Base-by-base conservation (phyloP, 1,139 yeast species). In the Pichia sp. region DNA sequence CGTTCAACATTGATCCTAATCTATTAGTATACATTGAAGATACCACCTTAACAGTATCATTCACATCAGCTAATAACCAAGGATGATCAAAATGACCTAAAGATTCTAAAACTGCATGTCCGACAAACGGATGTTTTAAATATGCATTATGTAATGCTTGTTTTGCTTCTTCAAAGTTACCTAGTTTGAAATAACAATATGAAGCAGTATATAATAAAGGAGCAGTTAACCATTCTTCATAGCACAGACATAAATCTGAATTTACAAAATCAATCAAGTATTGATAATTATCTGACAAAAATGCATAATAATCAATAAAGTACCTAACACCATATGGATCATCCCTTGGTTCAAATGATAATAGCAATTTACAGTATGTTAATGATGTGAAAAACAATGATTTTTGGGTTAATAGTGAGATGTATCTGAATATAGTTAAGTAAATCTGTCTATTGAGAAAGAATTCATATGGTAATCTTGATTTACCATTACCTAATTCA, bases 251-350 rank as follows among this genome's bases (percentile, higher is more conserved):
- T 42, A 83, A 66, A 3, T 84, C 75, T 6, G 85, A 77, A 29
- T 74, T 61, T 0, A 73, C 73, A 36, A 86, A 67, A 25, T 77
- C 74, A 18, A 79, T 69, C 56, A 88, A 62, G 63, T 79, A 88
- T 47, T 76, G 70, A 59, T 73, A 81, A 53, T 85, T 87, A 39
- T 76, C 82, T 44, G 87, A 73, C 68, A 80, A 70, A 11, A 86
- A 69, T 7, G 92, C 83, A 61, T 85, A 88, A 59, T 77, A 83
- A 62, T 88, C 96, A 56, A 88, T 80, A 64, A 87, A 85, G 59
- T 83, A 82, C 54, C 95, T 73, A 7, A 84, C 89, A 13, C 96
- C 95, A 50, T 83, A 68, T 0, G 96, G 96, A 68, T 88, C 97
- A 44, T 83, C 87, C 1, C 80, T 76, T 1, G 96, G 95, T 36